Conservation (phyloP, 1,284 basidiomycete species). For the Chalciporus sp. region DNA sequence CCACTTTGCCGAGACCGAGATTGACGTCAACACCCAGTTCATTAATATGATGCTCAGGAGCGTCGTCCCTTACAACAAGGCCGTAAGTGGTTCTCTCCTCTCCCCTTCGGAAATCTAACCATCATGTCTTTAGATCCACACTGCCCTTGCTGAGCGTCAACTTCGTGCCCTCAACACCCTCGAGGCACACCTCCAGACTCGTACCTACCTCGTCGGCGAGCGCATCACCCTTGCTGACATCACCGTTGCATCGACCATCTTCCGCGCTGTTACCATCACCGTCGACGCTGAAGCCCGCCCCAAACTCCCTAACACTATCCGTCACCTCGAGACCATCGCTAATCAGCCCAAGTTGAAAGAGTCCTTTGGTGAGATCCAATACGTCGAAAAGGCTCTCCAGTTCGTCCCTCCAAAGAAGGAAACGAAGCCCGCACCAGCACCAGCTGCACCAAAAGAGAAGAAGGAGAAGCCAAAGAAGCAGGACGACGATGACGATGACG, state of each 20-base stretch:
- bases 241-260: conserved; percentile 62
- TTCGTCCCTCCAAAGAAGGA: conserved; percentile 79
- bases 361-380: conserved; percentile 63
- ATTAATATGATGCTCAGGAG: conserved; percentile 39
- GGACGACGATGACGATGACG: conserved; percentile 71
- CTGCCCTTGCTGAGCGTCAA: conserved; percentile 51
- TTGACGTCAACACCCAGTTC: conserved; percentile 35
- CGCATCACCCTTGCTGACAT: conserved; percentile 95
- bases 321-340: conserved; percentile 82
- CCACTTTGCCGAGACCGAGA: conserved; percentile 63
- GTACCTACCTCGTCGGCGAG: conserved; percentile 92
- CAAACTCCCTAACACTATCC: conserved; percentile 77
- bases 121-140: conserved; percentile 52
- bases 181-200: conserved; percentile 73
- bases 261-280: conserved; percentile 49
- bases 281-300: conserved; percentile 69
- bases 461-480: conserved; percentile 63
- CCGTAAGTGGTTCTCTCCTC: conserved; percentile 40
- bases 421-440: conserved; percentile 43
- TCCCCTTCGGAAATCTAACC: conserved; percentile 35
- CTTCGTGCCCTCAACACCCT: conserved; percentile 64
- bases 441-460: conserved; percentile 49
- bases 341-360: conserved; percentile 79
- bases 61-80: conserved; percentile 56
- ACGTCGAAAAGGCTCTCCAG: conserved; percentile 72